Percentiles rank a stretch among this genome's conserved stretches.
Conservation (phyloP, 768 basidiomycete species). For the Pleurotus ostreatus region DNA sequence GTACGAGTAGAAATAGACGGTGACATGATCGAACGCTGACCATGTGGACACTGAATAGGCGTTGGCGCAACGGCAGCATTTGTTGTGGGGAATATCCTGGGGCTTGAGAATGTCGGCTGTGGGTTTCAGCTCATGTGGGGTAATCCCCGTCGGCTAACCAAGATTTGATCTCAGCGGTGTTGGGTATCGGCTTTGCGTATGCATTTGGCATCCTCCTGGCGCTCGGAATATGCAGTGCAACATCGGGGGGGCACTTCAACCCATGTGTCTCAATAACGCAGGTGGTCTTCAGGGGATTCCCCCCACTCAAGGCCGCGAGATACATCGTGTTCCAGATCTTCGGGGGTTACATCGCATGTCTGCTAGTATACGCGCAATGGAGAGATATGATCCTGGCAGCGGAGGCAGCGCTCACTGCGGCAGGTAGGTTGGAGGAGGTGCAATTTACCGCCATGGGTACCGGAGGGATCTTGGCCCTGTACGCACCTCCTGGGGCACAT, state of each 20-base stretch:
- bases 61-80: slow-evolving; percentile 51
- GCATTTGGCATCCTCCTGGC: slow-evolving; percentile 58
- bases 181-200: slow-evolving; percentile 58
- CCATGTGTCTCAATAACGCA: slow-evolving; percentile 57
- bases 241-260: slow-evolving; percentile 64
- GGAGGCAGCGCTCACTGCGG: slow-evolving; percentile 26
- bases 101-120: slow-evolving; percentile 46
- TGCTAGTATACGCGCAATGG: slow-evolving; percentile 62
- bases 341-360: slow-evolving; percentile 60
- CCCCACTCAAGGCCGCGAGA: slow-evolving; percentile 47
- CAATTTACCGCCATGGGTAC: slow-evolving; percentile 37
- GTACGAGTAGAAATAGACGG: slow-evolving; percentile 19
- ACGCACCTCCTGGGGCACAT: slow-evolving; percentile 37
- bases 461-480: slow-evolving; percentile 52
- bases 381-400: slow-evolving; percentile 38
- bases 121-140: slow-evolving; percentile 17
- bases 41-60: slow-evolving; percentile 25
- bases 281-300: slow-evolving; percentile 53
- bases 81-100: slow-evolving; percentile 41
- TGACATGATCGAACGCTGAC: not conserved
- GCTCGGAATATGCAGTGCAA: slow-evolving; percentile 43
- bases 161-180: slow-evolving; percentile 33
- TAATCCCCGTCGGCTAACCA: too few relatives aligned
- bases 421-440: slow-evolving; percentile 20
- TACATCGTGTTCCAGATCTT: slow-evolving; percentile 65